Percentiles rank a stretch among this genome's conserved stretches.
Conservation (phyloP, 1,284 basidiomycete species). For the Tilletia caries region DNA sequence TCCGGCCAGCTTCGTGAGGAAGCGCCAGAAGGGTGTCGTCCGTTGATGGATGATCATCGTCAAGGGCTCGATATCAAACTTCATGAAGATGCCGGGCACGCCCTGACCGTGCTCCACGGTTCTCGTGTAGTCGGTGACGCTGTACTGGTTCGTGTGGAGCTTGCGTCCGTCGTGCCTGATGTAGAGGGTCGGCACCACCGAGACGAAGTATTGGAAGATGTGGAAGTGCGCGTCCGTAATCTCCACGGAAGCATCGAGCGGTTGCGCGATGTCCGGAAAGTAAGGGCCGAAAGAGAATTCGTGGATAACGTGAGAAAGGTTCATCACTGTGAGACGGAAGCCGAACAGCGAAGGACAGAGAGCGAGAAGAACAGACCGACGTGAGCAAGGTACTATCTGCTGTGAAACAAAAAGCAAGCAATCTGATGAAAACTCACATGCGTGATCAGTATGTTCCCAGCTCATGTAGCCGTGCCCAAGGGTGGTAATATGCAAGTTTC, state of each 20-base stretch:
- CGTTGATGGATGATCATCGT: constrained; percentile 78
- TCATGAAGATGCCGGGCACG: constrained; percentile 63
- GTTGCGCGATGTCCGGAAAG: constrained; percentile 92
- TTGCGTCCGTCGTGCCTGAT: constrained; percentile 65
- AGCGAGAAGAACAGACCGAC: too few species aligned
- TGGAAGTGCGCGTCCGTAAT: constrained; percentile 59
- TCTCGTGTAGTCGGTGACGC: constrained; percentile 86
- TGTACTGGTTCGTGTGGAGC: constrained; percentile 83
- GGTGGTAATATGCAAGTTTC: constrained; percentile 65
- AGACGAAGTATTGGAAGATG: constrained; percentile 85
- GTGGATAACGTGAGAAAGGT: constrained; percentile 88
- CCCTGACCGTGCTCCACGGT: constrained; percentile 71
- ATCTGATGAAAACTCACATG: too few species aligned
- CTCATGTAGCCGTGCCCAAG: constrained; percentile 90
- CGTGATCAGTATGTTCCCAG: constrained; percentile 80
- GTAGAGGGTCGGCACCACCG: constrained; percentile 91
- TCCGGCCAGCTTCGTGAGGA: constrained; percentile 71
- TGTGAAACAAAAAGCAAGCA: too few species aligned
- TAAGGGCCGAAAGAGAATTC: constrained; percentile 96
- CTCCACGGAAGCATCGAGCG: constrained; percentile 74
- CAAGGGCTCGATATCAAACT: constrained; percentile 87
- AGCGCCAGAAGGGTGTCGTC: constrained; percentile 73
- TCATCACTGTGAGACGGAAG: constrained; percentile 68
- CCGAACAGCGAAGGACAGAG: too few species aligned
- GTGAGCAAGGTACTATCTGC: too few species aligned